phyloP scores from a whole-genome alignment of 352 stramenopile genomes.

The Globisporangium lucens region DNA sequence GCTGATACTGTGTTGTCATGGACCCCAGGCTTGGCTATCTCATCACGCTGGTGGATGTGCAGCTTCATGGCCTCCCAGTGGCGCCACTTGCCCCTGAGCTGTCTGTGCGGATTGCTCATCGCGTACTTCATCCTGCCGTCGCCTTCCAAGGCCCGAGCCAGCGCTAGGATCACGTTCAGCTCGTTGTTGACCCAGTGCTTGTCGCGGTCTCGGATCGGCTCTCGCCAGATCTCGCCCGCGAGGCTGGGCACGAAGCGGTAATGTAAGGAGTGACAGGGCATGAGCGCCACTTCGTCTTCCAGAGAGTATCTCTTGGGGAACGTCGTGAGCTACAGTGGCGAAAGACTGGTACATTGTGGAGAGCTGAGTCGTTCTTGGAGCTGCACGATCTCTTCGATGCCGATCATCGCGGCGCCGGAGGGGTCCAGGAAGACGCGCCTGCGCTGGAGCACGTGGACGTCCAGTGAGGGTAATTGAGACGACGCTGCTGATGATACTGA shows the following conservation, averaged over 20 bases:
- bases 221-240: slow-evolving; percentile 41
- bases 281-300: slow-evolving; percentile 63
- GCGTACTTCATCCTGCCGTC: slow-evolving; percentile 9
- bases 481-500: too few species aligned
- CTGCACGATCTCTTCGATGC: slow-evolving; percentile 53
- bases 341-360: slow-evolving; percentile 13
- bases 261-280: slow-evolving; percentile 61
- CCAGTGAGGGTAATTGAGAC: slow-evolving; percentile 27
- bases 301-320: slow-evolving; percentile 47
- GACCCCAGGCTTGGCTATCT: background rate
- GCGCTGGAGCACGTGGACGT: slow-evolving; percentile 40
- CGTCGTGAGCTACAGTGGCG: slow-evolving; percentile 39
- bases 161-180: slow-evolving; percentile 34
- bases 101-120: slow-evolving; percentile 39
- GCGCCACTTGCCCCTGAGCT: slow-evolving; percentile 46
- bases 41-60: slow-evolving; percentile 19
- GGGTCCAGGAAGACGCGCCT: slow-evolving; percentile 36
- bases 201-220: slow-evolving; percentile 55
- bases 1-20: background rate
- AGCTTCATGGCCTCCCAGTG: slow-evolving; percentile 33
- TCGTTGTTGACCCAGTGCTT: slow-evolving; percentile 59
- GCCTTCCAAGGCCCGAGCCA: background rate
- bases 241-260: slow-evolving; percentile 37
- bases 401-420: slow-evolving; percentile 16
- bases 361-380: slow-evolving; percentile 35